These are phyloP conservation scores for Rubus parviflorus DNA, from an alignment of 306 rosid genomes.

Conservation along the genomic window DNA sequence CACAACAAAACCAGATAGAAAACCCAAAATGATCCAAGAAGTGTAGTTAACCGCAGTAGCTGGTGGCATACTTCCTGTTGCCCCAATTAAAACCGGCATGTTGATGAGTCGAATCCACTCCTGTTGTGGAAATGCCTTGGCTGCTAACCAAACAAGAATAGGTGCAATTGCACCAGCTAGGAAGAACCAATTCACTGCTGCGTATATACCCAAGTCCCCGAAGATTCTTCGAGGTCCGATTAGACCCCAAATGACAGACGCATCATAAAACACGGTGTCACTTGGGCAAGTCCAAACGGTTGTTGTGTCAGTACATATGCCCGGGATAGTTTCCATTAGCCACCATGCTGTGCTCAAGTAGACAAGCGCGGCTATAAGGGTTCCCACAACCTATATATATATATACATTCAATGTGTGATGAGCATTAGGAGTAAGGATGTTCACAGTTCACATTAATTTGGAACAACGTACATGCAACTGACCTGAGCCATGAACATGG, in stretches of 20 bases:
- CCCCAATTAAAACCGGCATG: slow-evolving; percentile 75
- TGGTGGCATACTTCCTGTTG: slow-evolving; percentile 82
- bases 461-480: no score
- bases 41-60: slow-evolving; percentile 83
- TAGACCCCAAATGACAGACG: slow-evolving; percentile 91
- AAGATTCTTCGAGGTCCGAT: slow-evolving; percentile 82
- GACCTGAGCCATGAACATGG: slow-evolving; percentile 97
- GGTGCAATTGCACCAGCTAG: slow-evolving; percentile 76
- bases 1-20: slow-evolving; percentile 66
- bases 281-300: slow-evolving; percentile 83
- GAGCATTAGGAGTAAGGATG: neutral
- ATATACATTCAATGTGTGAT: neutral
- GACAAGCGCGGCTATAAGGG: slow-evolving; percentile 59
- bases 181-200: slow-evolving; percentile 77
- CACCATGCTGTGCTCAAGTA: slow-evolving; percentile 90
- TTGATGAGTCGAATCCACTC: slow-evolving; percentile 82
- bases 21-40: slow-evolving; percentile 69
- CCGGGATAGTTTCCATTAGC: slow-evolving; percentile 82
- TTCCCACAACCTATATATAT: slow-evolving; percentile 65
- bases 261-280: slow-evolving; percentile 86
- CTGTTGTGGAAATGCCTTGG: slow-evolving; percentile 58
- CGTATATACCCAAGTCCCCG: slow-evolving; percentile 60
- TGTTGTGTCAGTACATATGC: slow-evolving; percentile 73
- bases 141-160: slow-evolving; percentile 58
- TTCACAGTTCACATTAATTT: no score